Evolutionary conservation across 108 stramenopile species (phyloP).

Genomic region (Aurantiochytrium sp.): DNA sequence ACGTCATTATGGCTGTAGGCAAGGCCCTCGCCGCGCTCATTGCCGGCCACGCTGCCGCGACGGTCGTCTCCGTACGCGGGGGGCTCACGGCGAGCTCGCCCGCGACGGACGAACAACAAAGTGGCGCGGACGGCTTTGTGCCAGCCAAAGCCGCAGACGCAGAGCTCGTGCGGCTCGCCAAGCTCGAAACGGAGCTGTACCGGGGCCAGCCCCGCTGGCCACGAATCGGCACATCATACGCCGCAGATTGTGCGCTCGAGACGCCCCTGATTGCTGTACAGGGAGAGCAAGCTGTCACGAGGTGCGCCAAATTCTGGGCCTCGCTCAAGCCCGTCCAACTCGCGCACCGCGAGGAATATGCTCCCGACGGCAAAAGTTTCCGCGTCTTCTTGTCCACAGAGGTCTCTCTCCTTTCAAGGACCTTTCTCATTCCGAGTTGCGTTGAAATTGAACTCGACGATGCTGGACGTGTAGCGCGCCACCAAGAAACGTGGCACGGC

Average conservation of each 20-base stretch:
- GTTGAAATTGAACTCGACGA: background rate
- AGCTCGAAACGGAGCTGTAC: background rate
- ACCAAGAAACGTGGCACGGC: background rate
- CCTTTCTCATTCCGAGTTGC: background rate
- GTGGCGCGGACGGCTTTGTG: background rate
- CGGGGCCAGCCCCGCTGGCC: background rate
- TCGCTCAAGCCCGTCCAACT: background rate
- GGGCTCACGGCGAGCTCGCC: background rate
- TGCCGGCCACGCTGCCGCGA: background rate
- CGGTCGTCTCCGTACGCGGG: background rate
- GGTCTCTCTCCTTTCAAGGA: background rate
- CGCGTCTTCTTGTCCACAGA: background rate
- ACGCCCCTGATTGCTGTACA: background rate
- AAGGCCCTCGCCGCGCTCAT: background rate
- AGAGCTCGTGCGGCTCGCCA: background rate
- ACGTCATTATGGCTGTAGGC: background rate
- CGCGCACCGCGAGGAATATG: background rate
- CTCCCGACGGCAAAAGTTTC: background rate
- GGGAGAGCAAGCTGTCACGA: background rate
- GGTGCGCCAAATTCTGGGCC: background rate
- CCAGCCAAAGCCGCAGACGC: background rate
- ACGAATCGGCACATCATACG: background rate
- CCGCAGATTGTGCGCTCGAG: background rate
- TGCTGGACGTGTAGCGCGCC: background rate
- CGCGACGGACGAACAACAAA: background rate